A percentile compares a stretch with the other conserved stretches of the same genome.
phyloP scores from a whole-genome alignment of 768 basidiomycete species.

The Calocybe gangraenosa region DNA sequence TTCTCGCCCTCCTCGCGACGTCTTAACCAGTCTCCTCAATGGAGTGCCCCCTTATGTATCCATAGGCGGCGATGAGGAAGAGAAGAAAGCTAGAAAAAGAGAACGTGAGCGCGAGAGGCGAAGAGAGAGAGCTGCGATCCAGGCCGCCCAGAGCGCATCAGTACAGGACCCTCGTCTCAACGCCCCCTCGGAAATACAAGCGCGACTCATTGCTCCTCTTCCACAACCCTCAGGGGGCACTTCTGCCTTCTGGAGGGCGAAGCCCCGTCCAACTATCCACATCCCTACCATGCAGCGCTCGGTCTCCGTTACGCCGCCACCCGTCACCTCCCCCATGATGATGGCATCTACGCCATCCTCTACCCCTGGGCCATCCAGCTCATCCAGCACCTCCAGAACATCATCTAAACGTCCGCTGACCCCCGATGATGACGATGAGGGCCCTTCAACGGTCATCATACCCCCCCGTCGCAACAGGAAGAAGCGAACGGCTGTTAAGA shows the following conservation, averaged over 20 bases:
- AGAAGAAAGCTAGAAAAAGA: constrained; percentile 49
- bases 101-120: constrained; percentile 51
- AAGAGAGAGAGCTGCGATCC: constrained; percentile 26
- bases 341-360: constrained; percentile 59
- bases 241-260: constrained; percentile 56
- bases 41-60: constrained; percentile 64
- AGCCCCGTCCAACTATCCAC: constrained; percentile 62
- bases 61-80: constrained; percentile 59
- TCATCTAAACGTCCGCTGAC: constrained; percentile 80
- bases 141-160: constrained; percentile 14
- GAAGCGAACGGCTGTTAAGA: constrained; percentile 65
- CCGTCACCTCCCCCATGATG: constrained; percentile 38
- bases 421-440: constrained; percentile 56
- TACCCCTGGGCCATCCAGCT: constrained; percentile 73
- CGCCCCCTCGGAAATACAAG: constrained; percentile 25
- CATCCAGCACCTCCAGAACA: constrained; percentile 68
- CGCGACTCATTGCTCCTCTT: constrained; percentile 23
- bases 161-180: constrained; percentile 21
- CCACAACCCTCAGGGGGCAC: constrained; percentile 26
- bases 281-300: constrained; percentile 68
- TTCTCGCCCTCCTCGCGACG: constrained; percentile 61
- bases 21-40: constrained; percentile 75
- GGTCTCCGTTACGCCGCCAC: constrained; percentile 72
- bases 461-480: constrained; percentile 34
- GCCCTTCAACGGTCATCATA: constrained; percentile 22